These are phyloP conservation scores for Alternaria infectoria DNA, from an alignment of 2,329 filamentous ascomycete species.

Conservation along the genomic window DNA sequence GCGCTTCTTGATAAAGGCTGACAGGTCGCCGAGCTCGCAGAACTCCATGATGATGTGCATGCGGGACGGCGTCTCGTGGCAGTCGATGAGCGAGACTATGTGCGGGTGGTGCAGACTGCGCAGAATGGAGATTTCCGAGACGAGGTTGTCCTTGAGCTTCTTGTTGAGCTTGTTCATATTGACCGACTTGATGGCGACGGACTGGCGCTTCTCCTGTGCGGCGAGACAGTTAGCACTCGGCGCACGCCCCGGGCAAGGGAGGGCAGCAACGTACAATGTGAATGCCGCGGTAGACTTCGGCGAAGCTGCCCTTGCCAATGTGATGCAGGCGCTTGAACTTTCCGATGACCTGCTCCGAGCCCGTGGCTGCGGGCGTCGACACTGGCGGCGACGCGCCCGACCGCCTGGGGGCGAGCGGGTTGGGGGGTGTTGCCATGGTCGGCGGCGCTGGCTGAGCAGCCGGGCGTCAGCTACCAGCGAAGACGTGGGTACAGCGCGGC, in stretches of 20 bases:
- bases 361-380: constrained; percentile 29
- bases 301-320: constrained; percentile 97
- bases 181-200: constrained; percentile 96
- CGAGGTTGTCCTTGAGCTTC: constrained; percentile 95
- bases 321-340: constrained; percentile 84
- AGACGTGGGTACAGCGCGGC: constrained; percentile 48
- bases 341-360: constrained; percentile 61
- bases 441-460: constrained; percentile 41
- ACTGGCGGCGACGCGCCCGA: constrained; percentile 45
- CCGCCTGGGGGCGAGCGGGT: constrained; percentile 43
- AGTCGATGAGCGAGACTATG: constrained; percentile 95
- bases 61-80: constrained; percentile 81
- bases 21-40: constrained; percentile 92
- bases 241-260: background rate
- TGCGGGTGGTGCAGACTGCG: constrained; percentile 94
- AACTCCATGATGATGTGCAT: constrained; percentile 99
- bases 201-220: constrained; percentile 73
- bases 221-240: constrained; percentile 16
- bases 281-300: constrained; percentile 87
- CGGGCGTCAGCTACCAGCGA: constrained; percentile 42
- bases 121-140: constrained; percentile 93
- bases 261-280: constrained; percentile 69
- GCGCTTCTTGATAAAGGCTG: constrained; percentile 94
- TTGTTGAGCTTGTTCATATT: constrained; percentile 88
- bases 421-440: constrained; percentile 43